These are phyloP conservation scores for Carex kokanica DNA, from an alignment of 176 grass and related monocot species.

Conservation along the genomic window DNA sequence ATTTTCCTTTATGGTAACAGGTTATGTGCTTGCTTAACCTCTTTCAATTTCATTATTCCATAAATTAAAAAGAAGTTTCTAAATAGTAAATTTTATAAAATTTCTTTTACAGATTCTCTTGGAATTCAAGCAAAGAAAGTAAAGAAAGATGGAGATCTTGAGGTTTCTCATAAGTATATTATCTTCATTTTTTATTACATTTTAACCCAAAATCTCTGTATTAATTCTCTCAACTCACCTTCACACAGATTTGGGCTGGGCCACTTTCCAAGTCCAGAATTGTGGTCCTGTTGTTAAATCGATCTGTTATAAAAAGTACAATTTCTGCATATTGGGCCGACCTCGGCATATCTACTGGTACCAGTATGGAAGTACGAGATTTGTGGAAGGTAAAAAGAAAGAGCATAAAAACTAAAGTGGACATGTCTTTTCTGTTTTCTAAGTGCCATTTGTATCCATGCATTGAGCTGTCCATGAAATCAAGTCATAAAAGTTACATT, in stretches of 20 bases:
- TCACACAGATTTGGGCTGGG: conserved; percentile 50
- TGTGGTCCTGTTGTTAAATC: conserved; percentile 57
- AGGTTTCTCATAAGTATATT: conserved; percentile 32
- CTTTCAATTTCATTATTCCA: background rate
- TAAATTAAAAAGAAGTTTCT: background rate
- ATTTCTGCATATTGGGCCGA: conserved; percentile 71
- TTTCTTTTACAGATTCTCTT: conserved; percentile 41
- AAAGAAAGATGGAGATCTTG: conserved; percentile 69
- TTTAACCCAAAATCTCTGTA: background rate
- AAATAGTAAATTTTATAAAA: background rate
- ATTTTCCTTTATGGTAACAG: background rate
- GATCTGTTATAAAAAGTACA: conserved; percentile 25
- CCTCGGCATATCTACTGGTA: conserved; percentile 58
- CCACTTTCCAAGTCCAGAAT: conserved; percentile 50
- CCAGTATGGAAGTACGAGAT: conserved; percentile 52
- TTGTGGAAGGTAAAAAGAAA: conserved; percentile 52
- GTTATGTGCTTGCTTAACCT: background rate
- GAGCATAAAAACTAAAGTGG: background rate
- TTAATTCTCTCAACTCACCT: conserved; percentile 10
- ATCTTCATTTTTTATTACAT: background rate
- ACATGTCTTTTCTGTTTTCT: background rate
- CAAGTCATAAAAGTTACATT: background rate
- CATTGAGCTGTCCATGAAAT: background rate
- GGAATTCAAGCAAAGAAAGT: conserved; percentile 92
- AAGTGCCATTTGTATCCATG: background rate